Evolutionary conservation across 2,329 filamentous ascomycete genomes (phyloP).

Genomic region (Alternaria arborescens): DNA sequence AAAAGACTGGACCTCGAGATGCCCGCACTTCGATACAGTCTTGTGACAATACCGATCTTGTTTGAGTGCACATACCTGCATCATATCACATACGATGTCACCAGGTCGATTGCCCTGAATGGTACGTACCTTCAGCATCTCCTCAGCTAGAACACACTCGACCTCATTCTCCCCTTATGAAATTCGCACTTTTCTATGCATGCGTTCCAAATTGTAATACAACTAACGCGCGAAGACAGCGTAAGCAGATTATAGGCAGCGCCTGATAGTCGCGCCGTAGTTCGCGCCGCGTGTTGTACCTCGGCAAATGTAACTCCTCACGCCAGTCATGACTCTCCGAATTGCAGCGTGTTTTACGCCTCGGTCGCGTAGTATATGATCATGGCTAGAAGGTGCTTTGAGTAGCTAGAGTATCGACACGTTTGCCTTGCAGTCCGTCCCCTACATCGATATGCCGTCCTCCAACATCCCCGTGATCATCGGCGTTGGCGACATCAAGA

Average conservation of each 20-base stretch:
- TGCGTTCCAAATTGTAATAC: too few species aligned
- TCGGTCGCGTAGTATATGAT: neutral
- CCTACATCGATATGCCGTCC: neutral
- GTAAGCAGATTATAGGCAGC: neutral
- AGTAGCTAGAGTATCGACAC: neutral
- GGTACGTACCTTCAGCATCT: neutral
- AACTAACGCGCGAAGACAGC: neutral
- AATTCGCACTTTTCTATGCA: neutral
- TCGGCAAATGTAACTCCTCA: conserved; percentile 15
- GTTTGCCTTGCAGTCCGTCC: neutral
- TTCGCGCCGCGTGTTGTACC: conserved; percentile 3
- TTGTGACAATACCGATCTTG: neutral
- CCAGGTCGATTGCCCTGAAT: neutral
- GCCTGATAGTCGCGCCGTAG: neutral
- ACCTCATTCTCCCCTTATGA: neutral
- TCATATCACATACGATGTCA: neutral
- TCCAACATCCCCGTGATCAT: conserved; percentile 62
- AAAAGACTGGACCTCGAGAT: neutral
- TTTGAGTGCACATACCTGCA: neutral
- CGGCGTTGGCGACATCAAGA: conserved; percentile 69
- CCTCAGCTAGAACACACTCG: neutral
- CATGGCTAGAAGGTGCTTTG: neutral
- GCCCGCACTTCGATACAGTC: neutral
- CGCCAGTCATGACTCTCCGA: conserved; percentile 19
- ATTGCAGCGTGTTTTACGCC: neutral